Conservation (phyloP, 2,329 filamentous ascomycete genomes). For the Cytospora piceae region DNA sequence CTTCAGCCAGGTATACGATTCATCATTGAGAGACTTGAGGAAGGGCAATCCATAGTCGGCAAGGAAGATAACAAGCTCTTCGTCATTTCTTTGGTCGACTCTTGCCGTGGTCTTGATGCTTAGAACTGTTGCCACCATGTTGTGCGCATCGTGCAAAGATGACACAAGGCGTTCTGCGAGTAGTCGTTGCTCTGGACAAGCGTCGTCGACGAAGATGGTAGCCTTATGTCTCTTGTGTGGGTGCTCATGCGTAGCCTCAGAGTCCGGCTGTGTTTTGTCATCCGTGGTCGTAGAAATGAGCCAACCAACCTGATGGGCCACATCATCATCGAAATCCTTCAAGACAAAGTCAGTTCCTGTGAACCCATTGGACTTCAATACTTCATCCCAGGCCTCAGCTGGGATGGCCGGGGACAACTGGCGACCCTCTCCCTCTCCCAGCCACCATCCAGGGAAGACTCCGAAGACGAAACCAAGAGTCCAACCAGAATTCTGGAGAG, state of each 20-base stretch:
- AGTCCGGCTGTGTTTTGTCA: too few relatives aligned
- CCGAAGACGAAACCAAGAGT: background rate
- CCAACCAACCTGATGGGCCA: background rate
- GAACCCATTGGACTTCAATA: background rate
- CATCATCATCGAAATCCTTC: background rate
- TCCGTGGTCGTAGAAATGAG: background rate
- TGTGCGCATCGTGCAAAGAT: too few relatives aligned
- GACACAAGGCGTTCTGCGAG: too few relatives aligned
- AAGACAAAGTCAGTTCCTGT: background rate
- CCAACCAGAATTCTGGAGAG: background rate
- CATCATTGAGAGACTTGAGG: background rate
- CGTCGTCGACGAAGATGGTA: too few relatives aligned
- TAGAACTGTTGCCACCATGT: too few relatives aligned
- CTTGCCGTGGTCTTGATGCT: too few relatives aligned
- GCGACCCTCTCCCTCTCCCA: background rate
- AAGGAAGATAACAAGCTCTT: background rate
- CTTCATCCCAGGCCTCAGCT: background rate
- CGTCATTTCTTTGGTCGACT: too few relatives aligned
- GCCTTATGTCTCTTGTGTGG: too few relatives aligned
- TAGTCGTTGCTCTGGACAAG: too few relatives aligned
- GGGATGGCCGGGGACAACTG: background rate
- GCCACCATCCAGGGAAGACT: conserved; percentile 2
- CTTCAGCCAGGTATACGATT: background rate
- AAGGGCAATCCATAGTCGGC: background rate
- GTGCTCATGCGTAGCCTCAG: too few relatives aligned